These are phyloP conservation scores for Coprinellus micaceus DNA, from an alignment of 768 basidiomycete species.

Conservation along the genomic window DNA sequence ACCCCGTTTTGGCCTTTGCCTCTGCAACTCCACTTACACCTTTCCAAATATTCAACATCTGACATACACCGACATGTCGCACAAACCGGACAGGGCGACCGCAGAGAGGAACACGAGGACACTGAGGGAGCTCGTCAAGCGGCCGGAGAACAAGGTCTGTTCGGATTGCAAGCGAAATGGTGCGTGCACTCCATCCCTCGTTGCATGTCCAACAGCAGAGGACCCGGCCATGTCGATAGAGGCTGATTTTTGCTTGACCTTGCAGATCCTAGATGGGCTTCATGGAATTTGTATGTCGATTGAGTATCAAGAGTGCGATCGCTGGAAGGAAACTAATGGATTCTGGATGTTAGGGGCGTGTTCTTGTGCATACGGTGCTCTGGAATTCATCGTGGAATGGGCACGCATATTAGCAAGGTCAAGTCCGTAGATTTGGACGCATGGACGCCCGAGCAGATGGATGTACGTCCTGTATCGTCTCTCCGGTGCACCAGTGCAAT, in stretches of 20 bases:
- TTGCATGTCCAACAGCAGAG: no score
- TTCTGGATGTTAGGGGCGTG: conserved; percentile 57
- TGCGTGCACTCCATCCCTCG: no score
- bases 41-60: no score
- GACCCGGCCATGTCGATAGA: no score
- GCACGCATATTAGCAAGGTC: conserved; percentile 95
- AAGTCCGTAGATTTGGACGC: conserved; percentile 97
- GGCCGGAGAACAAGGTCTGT: conserved; percentile 89
- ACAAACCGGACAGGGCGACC: conserved; percentile 75
- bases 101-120: conserved; percentile 75
- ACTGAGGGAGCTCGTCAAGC: conserved; percentile 83
- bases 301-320: neutral
- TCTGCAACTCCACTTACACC: no score
- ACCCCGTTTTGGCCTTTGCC: no score
- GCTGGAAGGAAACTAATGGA: neutral
- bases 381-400: conserved; percentile 96
- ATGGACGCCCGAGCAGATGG: conserved; percentile 98
- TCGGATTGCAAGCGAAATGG: conserved; percentile 98
- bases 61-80: neutral
- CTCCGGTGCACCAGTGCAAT: neutral
- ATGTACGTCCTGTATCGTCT: conserved; percentile 42
- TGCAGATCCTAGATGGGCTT: conserved; percentile 95
- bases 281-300: conserved; percentile 81
- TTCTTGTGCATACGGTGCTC: conserved; percentile 97
- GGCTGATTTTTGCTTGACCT: neutral